Conservation (phyloP, 2,329 filamentous ascomycete species). For the Penicillium capsulatum region DNA sequence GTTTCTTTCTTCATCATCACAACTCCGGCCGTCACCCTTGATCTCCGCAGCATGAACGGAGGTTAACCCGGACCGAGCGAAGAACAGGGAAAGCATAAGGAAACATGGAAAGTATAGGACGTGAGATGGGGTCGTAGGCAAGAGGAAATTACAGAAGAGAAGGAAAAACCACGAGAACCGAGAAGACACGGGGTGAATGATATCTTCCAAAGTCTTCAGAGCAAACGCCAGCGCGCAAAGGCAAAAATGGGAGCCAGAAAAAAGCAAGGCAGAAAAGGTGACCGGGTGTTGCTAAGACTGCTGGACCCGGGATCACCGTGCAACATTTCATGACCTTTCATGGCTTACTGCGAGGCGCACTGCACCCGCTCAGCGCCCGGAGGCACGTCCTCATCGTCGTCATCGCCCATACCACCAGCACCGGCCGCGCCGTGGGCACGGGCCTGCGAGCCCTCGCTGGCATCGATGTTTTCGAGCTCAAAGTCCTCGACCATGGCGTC, state of each 20-base stretch:
- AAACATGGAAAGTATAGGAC: constrained; percentile 6
- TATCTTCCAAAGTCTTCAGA: constrained; percentile 32
- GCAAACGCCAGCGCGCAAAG: constrained; percentile 37
- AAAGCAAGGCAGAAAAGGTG: constrained; percentile 22
- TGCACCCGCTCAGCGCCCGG: constrained; percentile 49
- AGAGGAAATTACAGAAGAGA: constrained; percentile 13
- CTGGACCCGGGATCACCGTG: constrained; percentile 21
- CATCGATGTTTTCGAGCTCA: constrained; percentile 78
- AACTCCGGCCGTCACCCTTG: constrained; percentile 10
- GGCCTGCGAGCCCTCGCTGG: constrained; percentile 58
- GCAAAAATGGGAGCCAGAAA: constrained; percentile 16
- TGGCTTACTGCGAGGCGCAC: constrained; percentile 49
- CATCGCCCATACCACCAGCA: constrained; percentile 59
- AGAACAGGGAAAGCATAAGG: constrained; percentile 11
- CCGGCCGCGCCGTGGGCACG: constrained; percentile 64
- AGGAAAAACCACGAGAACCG: constrained; percentile 7
- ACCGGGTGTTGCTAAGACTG: constrained; percentile 25
- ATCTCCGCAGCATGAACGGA: constrained; percentile 5
- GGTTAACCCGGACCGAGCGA: constrained; percentile 7
- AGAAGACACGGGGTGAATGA: constrained; percentile 18
- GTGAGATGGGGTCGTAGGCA: constrained; percentile 1
- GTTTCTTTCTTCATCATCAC: constrained; percentile 13
- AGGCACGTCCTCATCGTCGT: constrained; percentile 61
- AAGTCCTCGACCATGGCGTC: constrained; percentile 92
- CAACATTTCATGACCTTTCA: constrained; percentile 2